These are phyloP conservation scores for Blastobotrys ciferrii DNA, from an alignment of 1,139 yeast genomes.

Conservation along the genomic window DNA sequence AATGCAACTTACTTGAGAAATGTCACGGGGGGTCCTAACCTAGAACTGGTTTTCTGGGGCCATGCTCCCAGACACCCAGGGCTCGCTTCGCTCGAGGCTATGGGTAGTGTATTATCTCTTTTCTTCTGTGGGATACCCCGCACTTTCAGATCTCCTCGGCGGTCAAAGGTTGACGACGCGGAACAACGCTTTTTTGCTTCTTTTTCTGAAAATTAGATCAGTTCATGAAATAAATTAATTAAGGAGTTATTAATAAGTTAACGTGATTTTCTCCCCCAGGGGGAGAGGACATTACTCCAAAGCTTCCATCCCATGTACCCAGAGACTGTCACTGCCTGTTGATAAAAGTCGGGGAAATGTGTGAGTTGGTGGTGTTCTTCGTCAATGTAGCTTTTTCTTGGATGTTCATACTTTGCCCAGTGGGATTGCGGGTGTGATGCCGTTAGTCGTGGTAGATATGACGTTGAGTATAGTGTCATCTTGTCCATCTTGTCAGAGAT, in stretches of 20 bases:
- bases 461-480: conserved; percentile 11
- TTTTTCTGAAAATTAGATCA: neutral
- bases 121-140: no score
- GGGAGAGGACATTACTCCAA: conserved; percentile 21
- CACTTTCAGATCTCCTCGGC: no score
- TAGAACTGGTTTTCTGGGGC: no score
- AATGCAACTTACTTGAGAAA: no score
- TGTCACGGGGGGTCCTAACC: no score
- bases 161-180: no score
- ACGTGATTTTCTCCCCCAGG: conserved; percentile 23
- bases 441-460: conserved; percentile 7
- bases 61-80: no score
- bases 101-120: no score
- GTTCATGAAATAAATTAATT: neutral
- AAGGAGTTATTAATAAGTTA: neutral
- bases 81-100: no score
- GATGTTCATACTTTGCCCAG: conserved; percentile 9
- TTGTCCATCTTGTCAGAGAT: conserved; percentile 22
- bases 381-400: neutral
- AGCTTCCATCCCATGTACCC: conserved; percentile 30
- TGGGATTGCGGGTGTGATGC: conserved; percentile 9
- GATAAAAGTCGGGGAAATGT: conserved; percentile 25
- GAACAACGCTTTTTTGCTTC: no score
- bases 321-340: conserved; percentile 27
- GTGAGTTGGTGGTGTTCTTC: conserved; percentile 9